Evolutionary conservation across 2,329 filamentous ascomycete species (phyloP).

Genomic region (Coniochaeta ligniaria): DNA sequence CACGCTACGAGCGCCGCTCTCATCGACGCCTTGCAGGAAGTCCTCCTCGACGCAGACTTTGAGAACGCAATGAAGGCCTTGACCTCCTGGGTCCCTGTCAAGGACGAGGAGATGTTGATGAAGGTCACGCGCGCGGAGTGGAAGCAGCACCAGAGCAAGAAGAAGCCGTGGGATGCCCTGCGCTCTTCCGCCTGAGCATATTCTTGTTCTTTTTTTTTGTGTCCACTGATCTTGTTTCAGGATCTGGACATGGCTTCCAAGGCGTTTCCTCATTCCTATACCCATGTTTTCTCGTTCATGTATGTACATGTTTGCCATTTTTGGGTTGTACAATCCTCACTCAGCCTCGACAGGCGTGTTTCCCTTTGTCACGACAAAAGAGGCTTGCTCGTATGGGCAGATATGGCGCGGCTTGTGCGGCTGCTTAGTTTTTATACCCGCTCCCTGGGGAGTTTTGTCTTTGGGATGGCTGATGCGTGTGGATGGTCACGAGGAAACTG

Average conservation of each 20-base stretch:
- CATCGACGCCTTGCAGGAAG: constrained; percentile 82
- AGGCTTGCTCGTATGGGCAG: not conserved
- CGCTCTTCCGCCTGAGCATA: constrained; percentile 6
- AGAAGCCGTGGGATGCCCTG: constrained; percentile 22
- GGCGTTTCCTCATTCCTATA: not conserved
- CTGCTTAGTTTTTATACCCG: not conserved
- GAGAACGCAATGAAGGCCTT: constrained; percentile 97
- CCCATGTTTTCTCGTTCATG: not conserved
- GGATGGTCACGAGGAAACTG: not conserved
- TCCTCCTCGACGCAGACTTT: constrained; percentile 87
- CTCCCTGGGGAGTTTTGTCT: not conserved
- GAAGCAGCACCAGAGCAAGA: constrained; percentile 54
- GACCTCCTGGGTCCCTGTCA: constrained; percentile 88
- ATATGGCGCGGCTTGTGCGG: not conserved
- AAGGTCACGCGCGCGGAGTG: constrained; percentile 79
- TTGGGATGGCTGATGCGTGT: not conserved
- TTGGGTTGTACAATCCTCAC: not conserved
- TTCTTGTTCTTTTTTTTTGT: constrained; percentile 11
- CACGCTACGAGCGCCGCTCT: constrained; percentile 87
- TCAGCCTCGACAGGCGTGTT: not conserved
- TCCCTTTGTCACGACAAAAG: not conserved
- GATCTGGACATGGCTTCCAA: not conserved
- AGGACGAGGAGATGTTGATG: constrained; percentile 91
- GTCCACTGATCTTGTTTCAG: constrained; percentile 1
- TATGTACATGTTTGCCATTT: not conserved